Percentiles rank a stretch among this genome's conserved stretches.
Evolutionary conservation across 768 basidiomycete species (phyloP).

Genomic region (Macrolepiota albuminosa): DNA sequence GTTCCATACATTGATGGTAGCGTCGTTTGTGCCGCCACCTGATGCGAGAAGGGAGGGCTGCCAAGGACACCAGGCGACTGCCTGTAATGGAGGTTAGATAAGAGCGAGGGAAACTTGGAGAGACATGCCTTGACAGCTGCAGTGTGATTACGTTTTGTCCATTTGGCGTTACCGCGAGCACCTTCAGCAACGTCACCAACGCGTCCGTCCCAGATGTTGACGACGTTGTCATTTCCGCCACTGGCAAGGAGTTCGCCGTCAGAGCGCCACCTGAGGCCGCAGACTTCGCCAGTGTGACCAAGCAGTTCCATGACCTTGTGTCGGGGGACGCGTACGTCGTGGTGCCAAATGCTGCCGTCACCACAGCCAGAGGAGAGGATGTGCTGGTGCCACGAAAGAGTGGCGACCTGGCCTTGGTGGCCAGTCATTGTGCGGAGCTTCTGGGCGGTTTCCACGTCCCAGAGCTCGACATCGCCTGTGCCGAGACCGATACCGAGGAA

Average conservation of each 20-base stretch:
- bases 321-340: constrained; percentile 83
- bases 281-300: constrained; percentile 91
- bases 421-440: constrained; percentile 90
- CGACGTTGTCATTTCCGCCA: constrained; percentile 97
- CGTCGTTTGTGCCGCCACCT: constrained; percentile 94
- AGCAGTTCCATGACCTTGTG: constrained; percentile 89
- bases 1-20: constrained; percentile 88
- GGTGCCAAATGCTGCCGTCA: constrained; percentile 95
- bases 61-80: constrained; percentile 98
- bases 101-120: neutral
- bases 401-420: constrained; percentile 79
- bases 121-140: constrained; percentile 72
- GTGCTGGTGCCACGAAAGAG: constrained; percentile 84
- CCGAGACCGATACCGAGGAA: constrained; percentile 82
- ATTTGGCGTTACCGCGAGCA: constrained; percentile 64
- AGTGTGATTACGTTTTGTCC: constrained; percentile 89
- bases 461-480: constrained; percentile 87
- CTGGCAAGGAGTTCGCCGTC: constrained; percentile 91
- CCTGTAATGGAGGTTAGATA: constrained; percentile 37
- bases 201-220: constrained; percentile 95
- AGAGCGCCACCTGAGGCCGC: constrained; percentile 83
- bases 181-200: constrained; percentile 52
- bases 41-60: constrained; percentile 85
- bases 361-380: constrained; percentile 84
- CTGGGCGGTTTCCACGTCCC: constrained; percentile 78